Evolutionary conservation across 257 asterid species (phyloP), one percentile per base, ranked within the genome.

Genomic region (Capsicum rhomboideum): DNA sequence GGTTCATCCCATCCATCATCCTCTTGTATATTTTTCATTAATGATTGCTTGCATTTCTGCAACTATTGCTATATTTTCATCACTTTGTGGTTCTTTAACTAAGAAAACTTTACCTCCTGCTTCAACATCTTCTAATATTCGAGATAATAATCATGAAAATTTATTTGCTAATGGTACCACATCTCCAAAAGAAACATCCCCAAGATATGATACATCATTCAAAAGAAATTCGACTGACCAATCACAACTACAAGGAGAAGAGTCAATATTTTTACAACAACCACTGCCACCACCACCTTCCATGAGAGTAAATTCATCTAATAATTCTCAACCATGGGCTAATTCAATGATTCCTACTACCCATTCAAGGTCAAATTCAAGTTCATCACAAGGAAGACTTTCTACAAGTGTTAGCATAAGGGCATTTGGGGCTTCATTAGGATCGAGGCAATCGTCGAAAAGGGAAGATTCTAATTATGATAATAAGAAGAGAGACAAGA

Each of bases 401-500:
- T 83, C 87, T 17, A 50, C 90, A 2, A 91, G 90, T 87, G 37
- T 87, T 91, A 92, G 98, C 89, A 86, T 91, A 89, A 88, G 87
- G 67, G 88, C 55, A 34, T n/a, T 85, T 13, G 89, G 88, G 23
- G 82, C 56, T 52, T 86, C 83, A 63, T n/a, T 86, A 9, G 68
- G 87, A 78, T 17, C 84, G 1, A 69, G 88, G 55, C 81, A 63
- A 85, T 80, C 37, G 63, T 86, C 84, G 6, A 84, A 77, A 34
- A 82, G 13, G 83, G 89, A 80, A 6, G 84, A 87, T 16, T 29
- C 23, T 54, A 46, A 3, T 8, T 3, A 54, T 23, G 67, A 63
- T 4, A 72, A 63, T 2, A 72, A 56, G 17, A 89, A 81, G 80
- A 84, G 81, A 49, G 88, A 89, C 49, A 91, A 86, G 80, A 89